Evolutionary conservation across 768 basidiomycete genomes (phyloP).

Genomic region (Hypholoma fasciculare): DNA sequence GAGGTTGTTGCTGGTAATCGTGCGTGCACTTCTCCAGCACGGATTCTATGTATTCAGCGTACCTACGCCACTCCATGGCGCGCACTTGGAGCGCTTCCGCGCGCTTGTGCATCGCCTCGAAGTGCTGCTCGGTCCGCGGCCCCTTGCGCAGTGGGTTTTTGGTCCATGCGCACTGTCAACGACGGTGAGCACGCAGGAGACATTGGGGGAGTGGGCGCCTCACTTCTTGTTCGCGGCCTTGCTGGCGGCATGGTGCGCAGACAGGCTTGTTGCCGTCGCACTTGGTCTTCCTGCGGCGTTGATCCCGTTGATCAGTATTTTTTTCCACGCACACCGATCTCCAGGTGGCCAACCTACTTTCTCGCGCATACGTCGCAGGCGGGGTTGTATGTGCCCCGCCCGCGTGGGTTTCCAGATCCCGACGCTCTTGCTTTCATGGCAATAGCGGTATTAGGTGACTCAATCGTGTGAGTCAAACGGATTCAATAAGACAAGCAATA

Average conservation of each 20-base stretch:
- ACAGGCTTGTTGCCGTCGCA: conserved; percentile 46
- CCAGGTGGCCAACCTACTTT: conserved; percentile 31
- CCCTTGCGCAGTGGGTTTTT: conserved; percentile 37
- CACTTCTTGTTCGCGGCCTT: conserved; percentile 41
- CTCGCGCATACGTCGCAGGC: conserved; percentile 26
- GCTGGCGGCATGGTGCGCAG: conserved; percentile 38
- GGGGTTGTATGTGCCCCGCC: conserved; percentile 23
- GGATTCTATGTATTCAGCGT: conserved; percentile 41
- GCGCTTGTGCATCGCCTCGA: conserved; percentile 43
- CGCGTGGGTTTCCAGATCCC: conserved; percentile 19
- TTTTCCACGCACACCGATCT: conserved; percentile 9
- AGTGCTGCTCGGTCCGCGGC: conserved; percentile 44
- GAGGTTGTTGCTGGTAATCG: conserved; percentile 28
- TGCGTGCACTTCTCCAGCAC: conserved; percentile 39
- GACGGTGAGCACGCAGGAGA: background rate
- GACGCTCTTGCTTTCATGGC: conserved; percentile 19
- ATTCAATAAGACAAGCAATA: background rate
- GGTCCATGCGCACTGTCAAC: conserved; percentile 42
- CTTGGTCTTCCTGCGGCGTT: conserved; percentile 39
- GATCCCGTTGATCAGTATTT: background rate
- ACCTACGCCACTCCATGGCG: conserved; percentile 37
- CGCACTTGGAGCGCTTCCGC: conserved; percentile 37
- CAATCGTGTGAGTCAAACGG: background rate
- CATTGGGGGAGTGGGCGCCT: conserved; percentile 5
- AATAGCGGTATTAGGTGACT: background rate